Percentiles rank a stretch among this genome's conserved stretches.
These are phyloP conservation scores for Globisporangium alternatum DNA, from an alignment of 352 stramenopile genomes.

Conservation along the genomic window DNA sequence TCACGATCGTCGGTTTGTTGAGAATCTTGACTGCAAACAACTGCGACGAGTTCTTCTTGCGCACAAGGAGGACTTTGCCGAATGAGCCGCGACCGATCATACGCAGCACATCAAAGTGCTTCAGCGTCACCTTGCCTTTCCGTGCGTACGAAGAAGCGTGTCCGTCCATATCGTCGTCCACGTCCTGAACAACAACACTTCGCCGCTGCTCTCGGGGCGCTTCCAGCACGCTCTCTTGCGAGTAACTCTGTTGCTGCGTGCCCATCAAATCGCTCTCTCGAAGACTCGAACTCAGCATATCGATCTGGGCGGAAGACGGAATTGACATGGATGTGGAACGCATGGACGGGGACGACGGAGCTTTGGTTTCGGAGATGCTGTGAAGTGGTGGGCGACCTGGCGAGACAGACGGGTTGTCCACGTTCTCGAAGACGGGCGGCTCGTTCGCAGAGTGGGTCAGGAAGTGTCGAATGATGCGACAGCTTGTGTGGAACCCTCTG, in stretches of 20 bases:
- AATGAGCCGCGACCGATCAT: slow-evolving; percentile 93
- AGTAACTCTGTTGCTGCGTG: slow-evolving; percentile 17
- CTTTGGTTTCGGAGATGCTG: slow-evolving; percentile 56
- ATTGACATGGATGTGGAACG: slow-evolving; percentile 15
- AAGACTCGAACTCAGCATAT: slow-evolving; percentile 48
- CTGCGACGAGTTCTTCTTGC: slow-evolving; percentile 73
- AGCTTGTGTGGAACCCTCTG: slow-evolving; percentile 62
- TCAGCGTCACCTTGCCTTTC: slow-evolving; percentile 67
- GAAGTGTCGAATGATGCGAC: slow-evolving; percentile 67
- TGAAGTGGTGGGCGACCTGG: slow-evolving; percentile 26
- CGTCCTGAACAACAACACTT: slow-evolving; percentile 67
- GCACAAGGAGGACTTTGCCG: slow-evolving; percentile 89
- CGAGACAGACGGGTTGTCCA: slow-evolving; percentile 22
- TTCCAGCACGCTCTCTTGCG: background rate
- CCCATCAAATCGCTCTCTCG: slow-evolving; percentile 40
- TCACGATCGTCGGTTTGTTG: slow-evolving; percentile 72
- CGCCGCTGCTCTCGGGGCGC: slow-evolving; percentile 38
- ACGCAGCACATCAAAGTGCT: slow-evolving; percentile 87
- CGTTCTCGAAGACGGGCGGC: slow-evolving; percentile 62
- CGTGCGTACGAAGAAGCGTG: slow-evolving; percentile 6
- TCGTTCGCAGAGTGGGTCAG: slow-evolving; percentile 76
- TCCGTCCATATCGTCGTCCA: slow-evolving; percentile 54
- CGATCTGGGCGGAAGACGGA: slow-evolving; percentile 26
- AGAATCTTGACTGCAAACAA: slow-evolving; percentile 86
- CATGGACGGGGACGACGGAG: slow-evolving; percentile 18